phyloP scores from a whole-genome alignment of 2,329 filamentous ascomycete genomes.

The Thielaviopsis punctulata region DNA sequence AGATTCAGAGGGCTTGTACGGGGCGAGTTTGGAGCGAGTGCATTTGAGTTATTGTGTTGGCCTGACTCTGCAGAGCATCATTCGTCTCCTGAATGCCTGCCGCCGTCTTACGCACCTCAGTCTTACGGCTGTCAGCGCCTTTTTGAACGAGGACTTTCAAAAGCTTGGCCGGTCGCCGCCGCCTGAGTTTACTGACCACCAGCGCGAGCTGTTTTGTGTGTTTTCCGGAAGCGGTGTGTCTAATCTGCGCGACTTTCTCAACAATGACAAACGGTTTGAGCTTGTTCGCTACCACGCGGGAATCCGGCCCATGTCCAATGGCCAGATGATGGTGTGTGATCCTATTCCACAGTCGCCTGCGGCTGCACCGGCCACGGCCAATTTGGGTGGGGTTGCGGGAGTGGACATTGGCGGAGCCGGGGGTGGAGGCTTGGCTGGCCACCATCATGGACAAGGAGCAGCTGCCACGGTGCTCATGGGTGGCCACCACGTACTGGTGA shows the following conservation, averaged over 20 bases:
- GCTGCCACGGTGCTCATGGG: background rate
- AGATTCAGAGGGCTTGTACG: slow-evolving; percentile 14
- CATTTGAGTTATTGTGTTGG: slow-evolving; percentile 91
- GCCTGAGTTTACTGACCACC: slow-evolving; percentile 82
- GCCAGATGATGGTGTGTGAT: background rate
- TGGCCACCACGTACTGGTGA: background rate
- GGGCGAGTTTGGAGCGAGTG: slow-evolving; percentile 65
- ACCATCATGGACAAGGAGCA: background rate
- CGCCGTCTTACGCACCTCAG: slow-evolving; percentile 85
- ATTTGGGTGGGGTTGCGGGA: background rate
- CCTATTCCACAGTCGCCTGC: background rate
- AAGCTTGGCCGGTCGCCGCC: slow-evolving; percentile 77
- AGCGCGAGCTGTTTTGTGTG: slow-evolving; percentile 90
- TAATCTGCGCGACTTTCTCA: slow-evolving; percentile 63
- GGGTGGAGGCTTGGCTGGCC: too few relatives aligned
- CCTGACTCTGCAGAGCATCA: slow-evolving; percentile 61
- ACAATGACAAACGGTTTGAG: slow-evolving; percentile 33
- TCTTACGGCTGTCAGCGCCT: slow-evolving; percentile 83
- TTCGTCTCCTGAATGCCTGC: slow-evolving; percentile 75
- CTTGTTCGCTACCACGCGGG: slow-evolving; percentile 20
- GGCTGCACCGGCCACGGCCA: background rate
- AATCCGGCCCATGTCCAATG: background rate
- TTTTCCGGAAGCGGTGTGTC: slow-evolving; percentile 79
- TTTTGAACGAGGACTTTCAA: slow-evolving; percentile 70
- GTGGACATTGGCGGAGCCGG: background rate